phyloP scores from a whole-genome alignment of 306 rosid species.

The Begonia masoniana region DNA sequence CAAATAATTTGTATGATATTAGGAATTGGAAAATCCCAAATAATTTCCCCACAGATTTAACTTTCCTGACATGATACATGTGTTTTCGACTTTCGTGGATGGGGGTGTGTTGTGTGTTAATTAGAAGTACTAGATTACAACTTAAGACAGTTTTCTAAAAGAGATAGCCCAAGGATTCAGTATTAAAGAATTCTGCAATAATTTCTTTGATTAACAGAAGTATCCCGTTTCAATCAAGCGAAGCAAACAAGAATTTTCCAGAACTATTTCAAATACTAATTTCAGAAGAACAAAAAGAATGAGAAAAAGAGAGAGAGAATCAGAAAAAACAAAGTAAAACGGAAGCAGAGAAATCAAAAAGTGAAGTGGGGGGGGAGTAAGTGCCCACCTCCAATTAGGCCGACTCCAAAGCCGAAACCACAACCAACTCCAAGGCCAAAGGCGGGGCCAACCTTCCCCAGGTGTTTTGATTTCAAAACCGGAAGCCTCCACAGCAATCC shows the following conservation, averaged over 20 bases:
- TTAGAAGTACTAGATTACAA: too few relatives aligned
- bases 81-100: too few relatives aligned
- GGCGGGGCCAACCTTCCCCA: conserved; percentile 80
- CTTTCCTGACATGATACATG: too few relatives aligned
- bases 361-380: neutral
- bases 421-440: conserved; percentile 80
- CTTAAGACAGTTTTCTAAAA: too few relatives aligned
- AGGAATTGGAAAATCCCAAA: too few relatives aligned
- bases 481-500: conserved; percentile 83
- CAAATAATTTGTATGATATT: too few relatives aligned
- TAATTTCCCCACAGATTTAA: too few relatives aligned
- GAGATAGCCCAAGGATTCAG: neutral
- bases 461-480: conserved; percentile 19
- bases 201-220: neutral
- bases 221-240: neutral
- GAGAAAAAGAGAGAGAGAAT: neutral
- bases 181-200: neutral
- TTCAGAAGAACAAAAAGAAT: neutral
- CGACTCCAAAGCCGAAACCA: conserved; percentile 77
- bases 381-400: conserved; percentile 67
- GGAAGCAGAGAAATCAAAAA: neutral
- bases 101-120: too few relatives aligned
- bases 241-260: neutral
- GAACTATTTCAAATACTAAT: neutral
- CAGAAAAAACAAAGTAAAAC: too few relatives aligned